phyloP scores from a whole-genome alignment of 495 filamentous ascomycete species.

The Tuber indicum region DNA sequence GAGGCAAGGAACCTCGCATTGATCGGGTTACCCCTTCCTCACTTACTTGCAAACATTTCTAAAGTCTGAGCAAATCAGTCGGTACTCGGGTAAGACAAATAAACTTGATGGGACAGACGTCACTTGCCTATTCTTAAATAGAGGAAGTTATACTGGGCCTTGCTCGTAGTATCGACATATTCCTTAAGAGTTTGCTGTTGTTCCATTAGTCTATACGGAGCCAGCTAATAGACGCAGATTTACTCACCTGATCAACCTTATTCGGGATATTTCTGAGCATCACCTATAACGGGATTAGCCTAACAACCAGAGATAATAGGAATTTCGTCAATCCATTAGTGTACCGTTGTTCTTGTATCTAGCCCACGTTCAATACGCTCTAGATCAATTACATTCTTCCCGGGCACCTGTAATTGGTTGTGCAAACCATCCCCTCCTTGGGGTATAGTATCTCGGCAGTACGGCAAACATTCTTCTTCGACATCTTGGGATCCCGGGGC shows the following conservation, averaged over 20 bases:
- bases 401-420: slow-evolving; percentile 25
- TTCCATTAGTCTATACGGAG: neutral
- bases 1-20: neutral
- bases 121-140: slow-evolving; percentile 76
- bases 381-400: slow-evolving; percentile 41
- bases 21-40: neutral
- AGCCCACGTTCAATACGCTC: slow-evolving; percentile 38
- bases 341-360: slow-evolving; percentile 41
- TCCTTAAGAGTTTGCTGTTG: slow-evolving; percentile 59
- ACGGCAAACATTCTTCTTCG: neutral
- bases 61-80: slow-evolving; percentile 55
- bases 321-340: neutral
- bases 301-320: neutral
- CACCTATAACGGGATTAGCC: slow-evolving; percentile 52
- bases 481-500: neutral
- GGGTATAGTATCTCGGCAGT: neutral
- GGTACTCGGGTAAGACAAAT: slow-evolving; percentile 11
- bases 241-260: slow-evolving; percentile 65
- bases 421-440: neutral
- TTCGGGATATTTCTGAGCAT: slow-evolving; percentile 97
- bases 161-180: slow-evolving; percentile 70
- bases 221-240: neutral
- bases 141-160: slow-evolving; percentile 84
- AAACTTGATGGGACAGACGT: neutral
- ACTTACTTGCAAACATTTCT: slow-evolving; percentile 81